phyloP scores from a whole-genome alignment of 257 asterid species.

The Striga asiatica region DNA sequence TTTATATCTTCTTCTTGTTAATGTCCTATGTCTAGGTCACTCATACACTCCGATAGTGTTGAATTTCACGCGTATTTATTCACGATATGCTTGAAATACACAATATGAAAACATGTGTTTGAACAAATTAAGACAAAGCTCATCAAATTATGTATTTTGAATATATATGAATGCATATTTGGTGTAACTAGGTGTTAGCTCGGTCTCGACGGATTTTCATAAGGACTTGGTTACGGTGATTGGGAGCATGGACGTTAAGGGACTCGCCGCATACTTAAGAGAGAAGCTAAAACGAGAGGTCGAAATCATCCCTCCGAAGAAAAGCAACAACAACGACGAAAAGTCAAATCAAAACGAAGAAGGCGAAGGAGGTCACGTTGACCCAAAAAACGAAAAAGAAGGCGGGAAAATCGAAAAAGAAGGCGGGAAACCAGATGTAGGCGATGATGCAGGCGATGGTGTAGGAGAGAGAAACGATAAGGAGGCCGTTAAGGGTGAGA shows the following conservation, averaged over 20 bases:
- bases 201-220: conserved; percentile 31
- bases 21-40: too few species aligned
- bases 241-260: conserved; percentile 59
- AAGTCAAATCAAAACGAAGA: conserved; percentile 16
- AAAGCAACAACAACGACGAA: conserved; percentile 22
- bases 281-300: conserved; percentile 52
- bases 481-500: not conserved
- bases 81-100: too few species aligned
- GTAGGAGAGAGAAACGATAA: not conserved
- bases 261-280: conserved; percentile 35
- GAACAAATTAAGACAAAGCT: too few species aligned
- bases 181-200: conserved; percentile 45
- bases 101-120: too few species aligned
- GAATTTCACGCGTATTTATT: too few species aligned
- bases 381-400: too few species aligned
- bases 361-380: not conserved
- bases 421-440: too few species aligned
- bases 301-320: conserved; percentile 51
- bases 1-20: too few species aligned
- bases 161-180: too few species aligned
- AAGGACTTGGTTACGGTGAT: conserved; percentile 54
- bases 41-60: not conserved
- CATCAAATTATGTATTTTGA: too few species aligned
- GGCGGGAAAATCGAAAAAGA: not conserved
- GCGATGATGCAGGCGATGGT: too few species aligned